Evolutionary conservation across 192 early-diverging fungal genomes (phyloP).

Genomic region (Gonapodya sp.): DNA sequence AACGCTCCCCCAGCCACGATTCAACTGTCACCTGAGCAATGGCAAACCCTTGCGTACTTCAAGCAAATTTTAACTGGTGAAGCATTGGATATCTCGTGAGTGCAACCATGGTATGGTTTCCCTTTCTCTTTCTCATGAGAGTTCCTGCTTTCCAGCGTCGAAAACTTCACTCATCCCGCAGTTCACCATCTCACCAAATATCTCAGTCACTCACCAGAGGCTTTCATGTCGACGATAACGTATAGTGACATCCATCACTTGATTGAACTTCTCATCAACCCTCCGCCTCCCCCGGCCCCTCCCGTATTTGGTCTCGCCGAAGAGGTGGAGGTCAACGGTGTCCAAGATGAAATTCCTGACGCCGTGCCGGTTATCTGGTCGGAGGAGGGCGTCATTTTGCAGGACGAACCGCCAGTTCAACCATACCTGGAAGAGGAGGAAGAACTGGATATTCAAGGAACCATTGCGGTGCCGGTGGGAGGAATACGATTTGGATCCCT

Average conservation of each 20-base stretch:
- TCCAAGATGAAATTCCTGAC: background rate
- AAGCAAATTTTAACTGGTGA: background rate
- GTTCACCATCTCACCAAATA: slow-evolving; percentile 19
- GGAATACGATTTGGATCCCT: background rate
- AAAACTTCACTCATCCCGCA: slow-evolving; percentile 15
- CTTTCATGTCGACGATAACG: slow-evolving; percentile 16
- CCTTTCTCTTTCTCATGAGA: background rate
- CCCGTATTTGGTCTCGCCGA: slow-evolving; percentile 7
- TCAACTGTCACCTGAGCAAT: background rate
- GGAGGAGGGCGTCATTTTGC: background rate
- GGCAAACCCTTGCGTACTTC: background rate
- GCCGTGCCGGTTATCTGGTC: background rate
- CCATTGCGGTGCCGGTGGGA: background rate
- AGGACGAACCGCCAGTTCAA: background rate
- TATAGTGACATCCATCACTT: slow-evolving; percentile 20
- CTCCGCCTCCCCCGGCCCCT: slow-evolving; percentile 20
- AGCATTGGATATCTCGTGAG: background rate
- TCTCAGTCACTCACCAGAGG: slow-evolving; percentile 10
- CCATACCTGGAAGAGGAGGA: background rate
- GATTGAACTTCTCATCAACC: slow-evolving; percentile 18
- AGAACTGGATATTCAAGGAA: slow-evolving; percentile 12
- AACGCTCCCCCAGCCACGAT: background rate
- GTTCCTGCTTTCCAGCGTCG: slow-evolving; percentile 9
- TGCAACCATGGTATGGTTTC: background rate
- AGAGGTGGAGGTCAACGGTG: background rate